phyloP scores from a whole-genome alignment of 345 rosid species.

The Schrenkiella parvula region DNA sequence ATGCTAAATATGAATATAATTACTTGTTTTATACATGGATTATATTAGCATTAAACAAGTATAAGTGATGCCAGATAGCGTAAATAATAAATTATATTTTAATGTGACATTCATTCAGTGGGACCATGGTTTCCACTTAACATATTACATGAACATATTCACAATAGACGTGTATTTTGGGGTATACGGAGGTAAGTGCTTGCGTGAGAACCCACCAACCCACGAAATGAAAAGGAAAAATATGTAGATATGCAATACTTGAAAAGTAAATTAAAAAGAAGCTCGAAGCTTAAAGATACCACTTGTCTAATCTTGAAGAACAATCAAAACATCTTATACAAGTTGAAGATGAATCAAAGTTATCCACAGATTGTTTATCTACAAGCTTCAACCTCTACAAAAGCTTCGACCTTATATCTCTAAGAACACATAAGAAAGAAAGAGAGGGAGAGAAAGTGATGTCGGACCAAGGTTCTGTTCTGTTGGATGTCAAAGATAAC shows the following conservation, averaged over 20 bases:
- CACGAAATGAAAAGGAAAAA: neutral
- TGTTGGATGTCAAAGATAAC: constrained; percentile 10
- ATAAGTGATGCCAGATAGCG: neutral
- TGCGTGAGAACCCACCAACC: constrained; percentile 10
- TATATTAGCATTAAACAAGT: neutral
- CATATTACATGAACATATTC: neutral
- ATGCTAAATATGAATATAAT: neutral
- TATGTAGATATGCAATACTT: neutral
- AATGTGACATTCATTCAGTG: neutral
- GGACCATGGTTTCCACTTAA: neutral
- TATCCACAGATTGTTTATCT: constrained; percentile 8
- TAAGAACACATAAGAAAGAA: neutral
- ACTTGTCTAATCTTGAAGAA: constrained; percentile 26
- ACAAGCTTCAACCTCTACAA: constrained; percentile 18
- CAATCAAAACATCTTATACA: constrained; percentile 5
- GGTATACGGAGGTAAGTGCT: neutral
- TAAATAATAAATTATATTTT: neutral
- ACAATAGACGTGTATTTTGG: neutral
- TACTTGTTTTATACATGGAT: neutral
- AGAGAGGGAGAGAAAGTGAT: constrained; percentile 5
- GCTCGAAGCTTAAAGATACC: constrained; percentile 17
- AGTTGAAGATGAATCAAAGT: neutral
- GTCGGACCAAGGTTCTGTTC: constrained; percentile 23
- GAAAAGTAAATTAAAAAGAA: constrained; percentile 6
- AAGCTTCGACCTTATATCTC: constrained; percentile 11